Evolutionary conservation across 345 rosid genomes (phyloP).

Genomic region (Sonneratia caseolaris): DNA sequence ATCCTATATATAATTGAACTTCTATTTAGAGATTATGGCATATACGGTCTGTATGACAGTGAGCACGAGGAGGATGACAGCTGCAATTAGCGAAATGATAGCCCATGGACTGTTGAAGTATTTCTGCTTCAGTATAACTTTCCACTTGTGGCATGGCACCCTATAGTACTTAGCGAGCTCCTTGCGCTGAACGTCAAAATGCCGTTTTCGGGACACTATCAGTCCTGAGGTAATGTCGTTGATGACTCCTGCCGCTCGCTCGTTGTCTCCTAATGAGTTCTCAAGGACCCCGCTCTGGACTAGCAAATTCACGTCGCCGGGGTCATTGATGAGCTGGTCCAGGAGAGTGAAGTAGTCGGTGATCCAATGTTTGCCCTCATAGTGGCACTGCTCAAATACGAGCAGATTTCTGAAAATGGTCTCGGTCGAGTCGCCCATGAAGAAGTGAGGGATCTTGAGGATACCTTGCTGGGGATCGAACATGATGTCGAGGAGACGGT

Average conservation of each 20-base stretch:
- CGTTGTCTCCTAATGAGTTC: neutral
- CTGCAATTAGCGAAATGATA: slow-evolving; percentile 7
- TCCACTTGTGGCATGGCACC: neutral
- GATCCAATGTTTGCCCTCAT: fast-evolving
- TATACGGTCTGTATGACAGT: slow-evolving; percentile 8
- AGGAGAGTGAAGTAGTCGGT: neutral
- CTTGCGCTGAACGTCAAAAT: neutral
- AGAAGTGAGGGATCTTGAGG: slow-evolving; percentile 7
- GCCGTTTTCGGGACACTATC: neutral
- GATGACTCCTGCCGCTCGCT: neutral
- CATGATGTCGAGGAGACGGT: slow-evolving; percentile 2
- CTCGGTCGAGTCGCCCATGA: neutral
- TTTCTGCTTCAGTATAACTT: neutral
- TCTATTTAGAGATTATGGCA: neutral
- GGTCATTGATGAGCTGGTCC: neutral
- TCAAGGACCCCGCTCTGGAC: slow-evolving; percentile 3
- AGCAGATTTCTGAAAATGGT: slow-evolving; percentile 6
- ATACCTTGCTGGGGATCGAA: slow-evolving; percentile 8
- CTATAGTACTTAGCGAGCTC: neutral
- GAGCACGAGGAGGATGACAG: neutral
- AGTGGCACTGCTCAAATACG: slow-evolving; percentile 15
- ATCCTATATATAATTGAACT: neutral
- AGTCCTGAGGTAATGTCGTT: neutral
- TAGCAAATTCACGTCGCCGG: slow-evolving; percentile 6
- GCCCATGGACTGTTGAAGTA: slow-evolving; percentile 22